Base-by-base conservation (phyloP, 179 eudicot genomes). In the Heliamphora pulchella region DNA sequence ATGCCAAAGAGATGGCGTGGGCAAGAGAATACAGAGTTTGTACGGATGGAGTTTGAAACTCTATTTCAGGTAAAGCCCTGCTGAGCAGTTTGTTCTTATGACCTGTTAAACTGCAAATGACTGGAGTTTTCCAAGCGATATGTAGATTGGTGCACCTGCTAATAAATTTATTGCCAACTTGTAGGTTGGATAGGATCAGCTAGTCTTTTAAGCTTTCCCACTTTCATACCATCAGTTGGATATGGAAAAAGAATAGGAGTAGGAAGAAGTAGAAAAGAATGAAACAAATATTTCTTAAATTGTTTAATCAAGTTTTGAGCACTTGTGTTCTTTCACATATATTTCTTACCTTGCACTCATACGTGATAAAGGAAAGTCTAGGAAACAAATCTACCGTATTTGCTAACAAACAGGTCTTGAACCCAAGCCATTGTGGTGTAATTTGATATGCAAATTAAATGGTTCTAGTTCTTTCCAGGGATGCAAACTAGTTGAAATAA, bases 1-100 rank as follows among this genome's bases (percentile, higher is more conserved):
- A 91, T 94, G 97, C 98, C 98, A 51, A 96, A 92, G 84, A 87
- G 93, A 82, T 96, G 98, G 99, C 99, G 99, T 69, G 97, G 92
- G 73, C 92, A 92, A 84, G 99, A 94, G 86, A 88, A 89, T 69
- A 88, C 91, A 1, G 93, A 92, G 79, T 67, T 10, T 8, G 96
- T 94, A 9, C 82, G 91, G 82, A 78, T 80, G 81, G 96, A 96
- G 86, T 92, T 96, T 84, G 99, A 92, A 85, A 94, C 94, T 80
- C 84, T 96, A 71, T 96, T 91, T 86, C 98, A 94, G 98, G 99
- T 94, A 82, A 31, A 74, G 64, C 43, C 62, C 17, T 66, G 41
- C 66, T 71, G 43, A 53, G 70, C 74, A 43, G n/a, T 31, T 70
- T 62, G 43, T 43, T 63, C 59, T 39, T 51, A 63, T 22, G 53